Evolutionary conservation across 345 rosid genomes (phyloP), one percentile per base, ranked within the genome.

Genomic region (Hevea brasiliensis): DNA sequence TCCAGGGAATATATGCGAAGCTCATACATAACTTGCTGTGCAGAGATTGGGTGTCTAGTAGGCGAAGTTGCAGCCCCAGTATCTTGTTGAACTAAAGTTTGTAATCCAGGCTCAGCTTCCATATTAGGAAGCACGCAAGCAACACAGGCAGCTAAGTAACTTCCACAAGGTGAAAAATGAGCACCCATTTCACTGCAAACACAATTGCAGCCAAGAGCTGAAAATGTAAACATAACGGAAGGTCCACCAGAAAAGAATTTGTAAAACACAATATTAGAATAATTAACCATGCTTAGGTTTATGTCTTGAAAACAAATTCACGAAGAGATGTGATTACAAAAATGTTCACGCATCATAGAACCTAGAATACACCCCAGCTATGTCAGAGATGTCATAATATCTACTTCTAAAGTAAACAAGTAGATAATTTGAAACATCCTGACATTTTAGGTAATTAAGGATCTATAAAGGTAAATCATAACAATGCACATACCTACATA

Each of bases 91-190:
- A 86, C 82, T 51, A 87, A 69, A 18, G 84, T 78, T 61, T 87
- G 97, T 81, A 92, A 77, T 72, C 93, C 89, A 53, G 92, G 87
- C 74, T 92, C 97, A 79, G 91, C 84, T 79, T 92, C 98, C 71
- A 76, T 37, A 68, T 86, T 87, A 78, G 97, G 97, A 72, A 92
- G 88, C 84, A 88, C 82, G 74, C 98, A 94, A 68, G 97, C 97
- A 76, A 94, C 97, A 86, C 98, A 94, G 12, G 97, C 97, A 74
- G 97, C 98, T 79, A 94, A 86, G 80, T 84, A 94, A 86, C 87
- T 90, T 85, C 98, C 98, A 65, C 98, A 94, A n/a, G 98, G 98
- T 12, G 98, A 94, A 83, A 94, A 92, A 83, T 94, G 98, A 18
- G 98, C 95, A 58, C 98, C 98, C 98, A 94, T 94, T 83, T 94